A percentile compares a stretch with the other conserved stretches of the same genome.
phyloP scores from a whole-genome alignment of 495 filamentous ascomycete species.

The Podospora didyma region DNA sequence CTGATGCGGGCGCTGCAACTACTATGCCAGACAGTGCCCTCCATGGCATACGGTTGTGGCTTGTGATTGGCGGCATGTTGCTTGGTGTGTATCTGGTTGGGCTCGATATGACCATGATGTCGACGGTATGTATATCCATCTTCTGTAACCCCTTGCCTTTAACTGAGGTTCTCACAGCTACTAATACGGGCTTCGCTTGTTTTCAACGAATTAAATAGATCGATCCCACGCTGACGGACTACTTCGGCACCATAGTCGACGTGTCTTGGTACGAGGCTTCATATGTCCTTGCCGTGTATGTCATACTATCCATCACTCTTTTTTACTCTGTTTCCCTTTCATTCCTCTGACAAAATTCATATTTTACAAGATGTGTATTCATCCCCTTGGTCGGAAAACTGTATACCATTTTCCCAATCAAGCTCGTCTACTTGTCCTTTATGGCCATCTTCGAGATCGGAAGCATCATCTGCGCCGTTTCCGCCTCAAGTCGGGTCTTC shows the following conservation, averaged over 20 bases:
- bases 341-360: too few relatives aligned
- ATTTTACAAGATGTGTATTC: slow-evolving; percentile 1
- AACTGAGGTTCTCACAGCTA: too few relatives aligned
- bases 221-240: neutral
- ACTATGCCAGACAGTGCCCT: too few relatives aligned
- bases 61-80: too few relatives aligned
- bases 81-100: too few relatives aligned
- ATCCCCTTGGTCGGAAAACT: neutral
- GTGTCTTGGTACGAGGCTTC: neutral
- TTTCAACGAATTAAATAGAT: too few relatives aligned
- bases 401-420: neutral
- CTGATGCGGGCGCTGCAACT: too few relatives aligned
- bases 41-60: too few relatives aligned
- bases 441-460: slow-evolving; percentile 1
- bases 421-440: neutral
- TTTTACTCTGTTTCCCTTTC: neutral
- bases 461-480: neutral
- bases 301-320: neutral
- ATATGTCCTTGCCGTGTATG: neutral
- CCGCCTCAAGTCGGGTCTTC: neutral
- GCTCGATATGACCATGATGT: too few relatives aligned
- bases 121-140: too few relatives aligned
- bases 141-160: too few relatives aligned
- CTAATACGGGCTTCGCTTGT: too few relatives aligned
- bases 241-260: neutral